These are phyloP conservation scores for Coccomyxa sp. DNA, from an alignment of 139 green algal genomes.

Conservation along the genomic window DNA sequence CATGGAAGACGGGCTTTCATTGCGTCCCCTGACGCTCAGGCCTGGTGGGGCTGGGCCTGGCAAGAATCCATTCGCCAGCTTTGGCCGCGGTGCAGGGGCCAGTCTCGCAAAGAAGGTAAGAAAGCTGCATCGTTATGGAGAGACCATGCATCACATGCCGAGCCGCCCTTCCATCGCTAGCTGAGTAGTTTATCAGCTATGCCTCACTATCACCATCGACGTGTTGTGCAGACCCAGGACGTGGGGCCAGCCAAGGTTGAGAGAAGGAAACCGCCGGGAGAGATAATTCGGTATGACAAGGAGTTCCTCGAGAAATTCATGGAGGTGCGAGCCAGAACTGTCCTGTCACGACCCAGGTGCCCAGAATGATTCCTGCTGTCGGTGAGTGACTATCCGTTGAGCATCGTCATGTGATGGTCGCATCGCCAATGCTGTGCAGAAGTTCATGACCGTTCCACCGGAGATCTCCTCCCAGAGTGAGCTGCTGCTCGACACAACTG, in stretches of 20 bases:
- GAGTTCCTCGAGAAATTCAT: conserved; percentile 17
- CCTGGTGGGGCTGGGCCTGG: conserved; percentile 38
- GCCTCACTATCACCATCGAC: not conserved
- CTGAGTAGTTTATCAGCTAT: too few species aligned
- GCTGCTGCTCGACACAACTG: not conserved
- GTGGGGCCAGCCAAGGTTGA: not conserved
- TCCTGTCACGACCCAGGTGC: not conserved
- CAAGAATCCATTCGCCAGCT: conserved; percentile 67
- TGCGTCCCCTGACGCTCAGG: conserved; percentile 43
- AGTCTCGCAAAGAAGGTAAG: conserved; percentile 55
- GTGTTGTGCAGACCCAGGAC: conserved; percentile 3
- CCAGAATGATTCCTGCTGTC: not conserved
- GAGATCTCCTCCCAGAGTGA: not conserved
- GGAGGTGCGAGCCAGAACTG: conserved; percentile 3
- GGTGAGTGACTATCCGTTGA: not conserved
- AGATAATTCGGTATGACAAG: conserved; percentile 20
- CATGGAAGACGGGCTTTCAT: too few species aligned
- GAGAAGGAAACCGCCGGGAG: conserved; percentile 9
- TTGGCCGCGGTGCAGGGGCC: conserved; percentile 64
- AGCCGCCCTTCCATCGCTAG: too few species aligned
- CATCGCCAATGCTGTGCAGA: not conserved
- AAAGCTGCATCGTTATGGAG: not conserved
- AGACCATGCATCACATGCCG: too few species aligned
- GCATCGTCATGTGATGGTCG: not conserved
- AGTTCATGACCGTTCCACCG: not conserved